Conservation (phyloP, 768 basidiomycete species). For the Amanita rimosa region DNA sequence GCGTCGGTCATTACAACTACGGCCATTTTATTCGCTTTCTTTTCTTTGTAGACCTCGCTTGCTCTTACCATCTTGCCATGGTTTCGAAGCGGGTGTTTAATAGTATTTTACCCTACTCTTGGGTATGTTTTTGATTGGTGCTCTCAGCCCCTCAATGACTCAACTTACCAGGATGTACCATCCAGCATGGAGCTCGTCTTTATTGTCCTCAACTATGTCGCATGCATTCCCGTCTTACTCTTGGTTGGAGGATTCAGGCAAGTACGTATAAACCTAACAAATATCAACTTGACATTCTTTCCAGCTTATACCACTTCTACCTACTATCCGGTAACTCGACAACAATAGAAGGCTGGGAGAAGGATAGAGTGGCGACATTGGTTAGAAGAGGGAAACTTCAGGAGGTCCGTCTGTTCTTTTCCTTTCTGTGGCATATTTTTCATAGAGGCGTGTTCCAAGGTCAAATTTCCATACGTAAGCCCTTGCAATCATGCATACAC, state of each 20-base stretch:
- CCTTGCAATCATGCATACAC: not conserved
- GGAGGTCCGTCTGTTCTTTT: conserved; percentile 34
- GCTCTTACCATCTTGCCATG: conserved; percentile 82
- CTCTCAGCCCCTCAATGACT: not conserved
- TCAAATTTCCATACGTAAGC: conserved; percentile 89
- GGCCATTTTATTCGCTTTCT: conserved; percentile 86
- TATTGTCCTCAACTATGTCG: conserved; percentile 78
- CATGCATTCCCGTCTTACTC: conserved; percentile 78
- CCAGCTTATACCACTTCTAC: conserved; percentile 80
- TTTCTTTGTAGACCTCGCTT: conserved; percentile 86
- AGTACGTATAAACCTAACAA: conserved; percentile 3
- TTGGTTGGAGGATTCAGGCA: conserved; percentile 89
- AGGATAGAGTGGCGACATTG: conserved; percentile 85
- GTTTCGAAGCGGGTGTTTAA: conserved; percentile 52
- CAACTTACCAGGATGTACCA: conserved; percentile 47
- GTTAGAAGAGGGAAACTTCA: conserved; percentile 77
- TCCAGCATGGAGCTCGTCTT: conserved; percentile 62
- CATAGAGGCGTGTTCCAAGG: conserved; percentile 24
- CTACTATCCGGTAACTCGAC: conserved; percentile 72
- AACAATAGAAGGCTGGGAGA: conserved; percentile 97
- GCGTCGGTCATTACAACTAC: conserved; percentile 89
- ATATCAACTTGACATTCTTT: conserved; percentile 2
- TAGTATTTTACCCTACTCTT: conserved; percentile 31
- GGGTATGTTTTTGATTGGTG: conserved; percentile 29
- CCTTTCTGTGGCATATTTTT: not conserved